phyloP scores from a whole-genome alignment of 148 eudicot genomes.

The Nepenthes mirabilis region DNA sequence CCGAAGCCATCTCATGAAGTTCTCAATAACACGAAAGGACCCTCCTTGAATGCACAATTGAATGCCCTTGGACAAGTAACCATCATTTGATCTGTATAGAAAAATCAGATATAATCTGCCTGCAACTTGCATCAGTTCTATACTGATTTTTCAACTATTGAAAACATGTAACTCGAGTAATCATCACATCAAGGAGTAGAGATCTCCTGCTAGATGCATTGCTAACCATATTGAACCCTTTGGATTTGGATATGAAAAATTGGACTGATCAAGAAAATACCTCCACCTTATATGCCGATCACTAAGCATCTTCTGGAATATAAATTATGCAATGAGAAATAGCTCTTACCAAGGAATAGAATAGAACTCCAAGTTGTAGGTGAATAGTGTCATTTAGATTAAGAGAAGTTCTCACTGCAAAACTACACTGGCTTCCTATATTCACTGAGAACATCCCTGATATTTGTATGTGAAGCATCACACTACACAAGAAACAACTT shows the following conservation, averaged over 20 bases:
- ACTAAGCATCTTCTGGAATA: background rate
- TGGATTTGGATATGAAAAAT: background rate
- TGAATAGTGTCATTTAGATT: background rate
- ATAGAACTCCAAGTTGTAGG: background rate
- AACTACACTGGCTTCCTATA: background rate
- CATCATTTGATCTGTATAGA: background rate
- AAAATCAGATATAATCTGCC: background rate
- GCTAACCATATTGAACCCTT: background rate
- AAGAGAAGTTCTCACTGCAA: background rate
- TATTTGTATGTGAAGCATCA: background rate
- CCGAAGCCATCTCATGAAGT: background rate
- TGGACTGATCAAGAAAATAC: background rate
- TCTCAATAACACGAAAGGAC: background rate
- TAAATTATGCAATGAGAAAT: background rate
- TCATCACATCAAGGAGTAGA: background rate
- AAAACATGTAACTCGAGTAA: background rate
- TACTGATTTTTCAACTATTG: background rate
- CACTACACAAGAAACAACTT: background rate
- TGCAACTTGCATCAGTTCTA: background rate
- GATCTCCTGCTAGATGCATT: background rate
- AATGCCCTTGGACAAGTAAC: background rate
- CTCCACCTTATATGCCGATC: background rate
- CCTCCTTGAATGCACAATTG: too few species aligned
- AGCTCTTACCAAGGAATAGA: background rate
- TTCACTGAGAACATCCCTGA: background rate